phyloP scores from a whole-genome alignment of 306 rosid species.

The Lathyrus oleraceus region DNA sequence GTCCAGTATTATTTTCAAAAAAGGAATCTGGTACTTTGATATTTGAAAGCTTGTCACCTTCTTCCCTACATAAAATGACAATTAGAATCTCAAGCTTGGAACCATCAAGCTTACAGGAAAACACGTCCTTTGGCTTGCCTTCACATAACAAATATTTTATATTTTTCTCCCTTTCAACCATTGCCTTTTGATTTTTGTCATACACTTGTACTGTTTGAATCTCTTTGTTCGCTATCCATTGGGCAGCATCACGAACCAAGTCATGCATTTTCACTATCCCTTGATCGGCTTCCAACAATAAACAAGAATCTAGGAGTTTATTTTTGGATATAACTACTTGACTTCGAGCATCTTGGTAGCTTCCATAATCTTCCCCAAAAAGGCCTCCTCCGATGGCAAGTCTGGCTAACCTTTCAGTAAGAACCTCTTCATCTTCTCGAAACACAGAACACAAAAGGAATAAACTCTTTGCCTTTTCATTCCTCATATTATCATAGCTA shows the following conservation, averaged over 20 bases:
- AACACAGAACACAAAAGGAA: conserved; percentile 32
- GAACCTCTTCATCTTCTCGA: conserved; percentile 28
- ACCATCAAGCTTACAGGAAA: not conserved
- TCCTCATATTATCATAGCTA: not conserved
- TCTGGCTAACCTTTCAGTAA: not conserved
- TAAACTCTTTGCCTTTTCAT: not conserved
- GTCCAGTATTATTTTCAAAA: not conserved
- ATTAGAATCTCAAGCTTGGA: conserved; percentile 23
- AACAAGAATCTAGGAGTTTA: conserved; percentile 5
- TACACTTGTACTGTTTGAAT: not conserved
- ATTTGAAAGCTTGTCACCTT: rapidly evolving
- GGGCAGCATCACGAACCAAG: conserved; percentile 17
- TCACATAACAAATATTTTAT: not conserved
- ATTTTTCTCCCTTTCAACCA: not conserved
- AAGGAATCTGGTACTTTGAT: not conserved
- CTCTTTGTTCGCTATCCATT: not conserved
- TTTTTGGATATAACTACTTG: not conserved
- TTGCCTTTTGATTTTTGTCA: not conserved
- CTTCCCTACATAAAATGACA: rapidly evolving
- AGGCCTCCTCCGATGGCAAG: not conserved
- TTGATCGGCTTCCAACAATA: rapidly evolving
- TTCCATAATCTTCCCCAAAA: not conserved
- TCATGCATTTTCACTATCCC: conserved; percentile 17
- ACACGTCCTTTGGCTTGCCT: not conserved
- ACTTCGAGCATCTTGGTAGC: not conserved